Evolutionary conservation across 345 rosid genomes (phyloP).

Genomic region (Raphanus sativus): DNA sequence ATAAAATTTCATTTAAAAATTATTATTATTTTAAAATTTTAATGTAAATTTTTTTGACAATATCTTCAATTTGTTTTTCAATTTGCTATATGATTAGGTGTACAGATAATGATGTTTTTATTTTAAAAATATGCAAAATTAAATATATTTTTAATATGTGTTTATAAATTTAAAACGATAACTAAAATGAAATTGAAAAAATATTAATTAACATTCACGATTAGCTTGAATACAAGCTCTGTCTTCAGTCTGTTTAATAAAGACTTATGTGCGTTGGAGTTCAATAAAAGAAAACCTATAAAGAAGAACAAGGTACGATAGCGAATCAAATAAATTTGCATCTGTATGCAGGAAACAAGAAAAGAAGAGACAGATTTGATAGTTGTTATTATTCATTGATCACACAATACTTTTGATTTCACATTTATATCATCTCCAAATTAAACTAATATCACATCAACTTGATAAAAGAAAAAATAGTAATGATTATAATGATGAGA

Average conservation of each 20-base stretch:
- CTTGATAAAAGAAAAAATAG: neutral
- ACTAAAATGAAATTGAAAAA: no score
- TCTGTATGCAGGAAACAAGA: neutral
- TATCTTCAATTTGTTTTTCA: no score
- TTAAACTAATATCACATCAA: constrained; percentile 32
- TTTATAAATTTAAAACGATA: no score
- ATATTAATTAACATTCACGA: no score
- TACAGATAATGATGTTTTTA: no score
- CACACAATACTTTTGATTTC: constrained; percentile 17
- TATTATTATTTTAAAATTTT: no score
- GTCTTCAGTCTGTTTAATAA: neutral
- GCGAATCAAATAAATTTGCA: constrained; percentile 11
- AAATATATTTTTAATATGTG: no score
- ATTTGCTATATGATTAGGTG: no score
- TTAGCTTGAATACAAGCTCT: neutral
- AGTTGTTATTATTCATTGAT: constrained; percentile 35
- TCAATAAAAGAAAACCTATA: neutral
- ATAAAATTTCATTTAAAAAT: no score
- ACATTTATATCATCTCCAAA: neutral
- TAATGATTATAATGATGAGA: constrained; percentile 29
- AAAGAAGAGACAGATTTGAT: constrained; percentile 40
- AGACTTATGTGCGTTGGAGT: neutral
- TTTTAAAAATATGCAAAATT: no score
- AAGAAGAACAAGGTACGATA: constrained; percentile 6
- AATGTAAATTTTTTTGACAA: no score